Conservation (phyloP, 2,329 filamentous ascomycete species). For the Botrytis deweyae region DNA sequence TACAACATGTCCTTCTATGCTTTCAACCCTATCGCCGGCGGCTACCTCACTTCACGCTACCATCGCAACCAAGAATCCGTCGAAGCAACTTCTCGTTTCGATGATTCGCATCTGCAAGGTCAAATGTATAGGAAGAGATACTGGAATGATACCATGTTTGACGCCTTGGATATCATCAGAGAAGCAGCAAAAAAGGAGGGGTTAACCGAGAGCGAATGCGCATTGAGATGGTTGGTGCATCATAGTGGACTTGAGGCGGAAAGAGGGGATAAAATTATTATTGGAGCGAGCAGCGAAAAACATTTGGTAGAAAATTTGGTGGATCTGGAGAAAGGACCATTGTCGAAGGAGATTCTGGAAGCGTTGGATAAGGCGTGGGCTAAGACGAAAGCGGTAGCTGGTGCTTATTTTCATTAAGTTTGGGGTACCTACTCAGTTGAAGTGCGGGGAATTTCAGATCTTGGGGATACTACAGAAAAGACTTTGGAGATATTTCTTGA, state of each 20-base stretch:
- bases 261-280: constrained; percentile 57
- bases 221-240: constrained; percentile 70
- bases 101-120: constrained; percentile 50
- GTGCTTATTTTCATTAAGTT: constrained; percentile 8
- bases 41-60: constrained; percentile 47
- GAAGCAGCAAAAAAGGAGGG: constrained; percentile 64
- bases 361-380: constrained; percentile 17
- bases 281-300: constrained; percentile 56
- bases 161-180: constrained; percentile 68
- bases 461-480: no score
- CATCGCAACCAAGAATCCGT: constrained; percentile 42
- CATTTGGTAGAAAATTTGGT: constrained; percentile 59
- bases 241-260: constrained; percentile 60
- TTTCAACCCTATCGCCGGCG: constrained; percentile 58
- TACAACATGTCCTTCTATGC: constrained; percentile 61
- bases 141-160: constrained; percentile 61
- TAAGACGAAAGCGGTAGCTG: not conserved
- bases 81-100: constrained; percentile 28
- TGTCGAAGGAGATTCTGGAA: constrained; percentile 65
- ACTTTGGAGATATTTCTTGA: no score
- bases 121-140: constrained; percentile 54
- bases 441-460: rapidly evolving
- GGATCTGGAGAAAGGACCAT: constrained; percentile 64
- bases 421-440: no score
- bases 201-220: constrained; percentile 70